These are phyloP conservation scores for Aristolochia fimbriata DNA, from an alignment of 164 flowering plant genomes.

Conservation along the genomic window DNA sequence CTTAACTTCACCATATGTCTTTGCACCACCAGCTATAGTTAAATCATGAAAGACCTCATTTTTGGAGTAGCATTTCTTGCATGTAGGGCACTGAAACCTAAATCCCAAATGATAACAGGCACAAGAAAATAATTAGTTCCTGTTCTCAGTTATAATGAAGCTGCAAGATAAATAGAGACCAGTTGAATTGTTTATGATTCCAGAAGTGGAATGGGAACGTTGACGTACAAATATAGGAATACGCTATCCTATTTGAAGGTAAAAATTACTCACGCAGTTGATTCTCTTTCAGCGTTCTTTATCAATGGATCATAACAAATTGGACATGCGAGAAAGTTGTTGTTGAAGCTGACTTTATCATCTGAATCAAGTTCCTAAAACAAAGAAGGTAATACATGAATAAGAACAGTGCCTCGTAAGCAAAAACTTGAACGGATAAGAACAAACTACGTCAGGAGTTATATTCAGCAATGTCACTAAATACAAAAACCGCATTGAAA, in stretches of 20 bases:
- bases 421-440: neutral
- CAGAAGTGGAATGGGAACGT: neutral
- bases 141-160: slow-evolving; percentile 1
- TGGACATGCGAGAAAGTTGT: slow-evolving; percentile 60
- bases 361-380: slow-evolving; percentile 31
- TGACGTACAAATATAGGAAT: neutral
- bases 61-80: slow-evolving; percentile 52
- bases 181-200: neutral
- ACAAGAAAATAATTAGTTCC: neutral
- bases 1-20: slow-evolving; percentile 38
- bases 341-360: slow-evolving; percentile 18
- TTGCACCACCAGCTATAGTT: slow-evolving; percentile 48
- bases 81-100: slow-evolving; percentile 33
- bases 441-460: neutral
- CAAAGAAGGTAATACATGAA: neutral
- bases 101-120: slow-evolving; percentile 6
- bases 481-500: neutral
- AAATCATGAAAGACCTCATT: slow-evolving; percentile 52
- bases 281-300: slow-evolving; percentile 19
- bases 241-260: neutral
- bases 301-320: slow-evolving; percentile 48
- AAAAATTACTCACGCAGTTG: slow-evolving; percentile 42
- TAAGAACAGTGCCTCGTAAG: neutral
- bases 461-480: neutral
- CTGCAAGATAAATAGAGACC: neutral